phyloP scores from a whole-genome alignment of 2,329 filamentous ascomycete genomes.

The Trichoderma simmonsii region DNA sequence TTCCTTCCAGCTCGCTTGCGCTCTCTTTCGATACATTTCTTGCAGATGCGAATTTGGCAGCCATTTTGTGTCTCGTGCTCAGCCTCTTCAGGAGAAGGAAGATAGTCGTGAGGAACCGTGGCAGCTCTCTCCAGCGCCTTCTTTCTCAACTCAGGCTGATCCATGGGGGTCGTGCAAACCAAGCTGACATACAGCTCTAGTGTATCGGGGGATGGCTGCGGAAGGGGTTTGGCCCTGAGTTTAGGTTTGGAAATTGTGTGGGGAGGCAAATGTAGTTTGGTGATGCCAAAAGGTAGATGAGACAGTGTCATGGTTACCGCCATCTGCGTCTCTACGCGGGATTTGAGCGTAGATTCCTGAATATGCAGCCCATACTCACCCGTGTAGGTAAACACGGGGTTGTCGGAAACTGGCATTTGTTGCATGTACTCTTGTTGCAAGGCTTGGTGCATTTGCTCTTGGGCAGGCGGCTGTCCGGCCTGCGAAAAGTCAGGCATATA shows the following conservation, averaged over 20 bases:
- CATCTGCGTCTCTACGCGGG: conserved; percentile 94
- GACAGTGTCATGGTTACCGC: conserved; percentile 78
- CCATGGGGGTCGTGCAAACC: conserved; percentile 91
- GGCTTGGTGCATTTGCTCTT: not conserved
- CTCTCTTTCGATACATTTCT: conserved; percentile 87
- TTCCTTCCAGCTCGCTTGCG: conserved; percentile 87
- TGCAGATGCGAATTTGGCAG: conserved; percentile 89
- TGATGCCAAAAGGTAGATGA: conserved; percentile 70
- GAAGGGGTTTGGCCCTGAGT: conserved; percentile 70
- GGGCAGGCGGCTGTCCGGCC: not conserved
- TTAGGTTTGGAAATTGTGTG: conserved; percentile 96
- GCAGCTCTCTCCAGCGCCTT: conserved; percentile 62
- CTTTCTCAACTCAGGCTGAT: conserved; percentile 61
- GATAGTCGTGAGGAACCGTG: conserved; percentile 37
- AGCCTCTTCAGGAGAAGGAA: conserved; percentile 50
- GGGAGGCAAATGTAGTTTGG: conserved; percentile 78
- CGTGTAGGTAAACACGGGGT: conserved; percentile 30
- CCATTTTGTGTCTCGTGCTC: conserved; percentile 77
- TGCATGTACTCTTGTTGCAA: conserved; percentile 27
- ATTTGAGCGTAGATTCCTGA: conserved; percentile 71
- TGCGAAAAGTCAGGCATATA: not conserved
- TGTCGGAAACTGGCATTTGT: conserved; percentile 28
- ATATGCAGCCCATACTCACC: conserved; percentile 51
- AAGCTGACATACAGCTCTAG: conserved; percentile 77
- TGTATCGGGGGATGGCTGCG: conserved; percentile 66